Conservation (phyloP, 2,329 filamentous ascomycete genomes). For the Ilyonectria destructans region DNA sequence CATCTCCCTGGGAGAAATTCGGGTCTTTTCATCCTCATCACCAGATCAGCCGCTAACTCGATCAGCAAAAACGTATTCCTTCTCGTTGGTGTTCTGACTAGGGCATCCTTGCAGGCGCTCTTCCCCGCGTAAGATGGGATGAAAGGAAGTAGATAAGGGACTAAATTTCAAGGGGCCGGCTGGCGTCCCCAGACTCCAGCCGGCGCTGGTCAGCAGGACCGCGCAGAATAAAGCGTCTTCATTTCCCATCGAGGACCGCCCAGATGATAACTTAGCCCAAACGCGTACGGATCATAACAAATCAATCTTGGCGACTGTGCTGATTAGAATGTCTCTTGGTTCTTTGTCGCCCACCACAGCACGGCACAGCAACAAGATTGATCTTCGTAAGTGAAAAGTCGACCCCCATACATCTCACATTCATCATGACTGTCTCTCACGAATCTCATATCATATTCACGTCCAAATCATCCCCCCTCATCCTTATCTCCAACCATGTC, state of each 20-base stretch:
- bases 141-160: not conserved
- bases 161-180: not conserved
- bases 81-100: not conserved
- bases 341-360: not conserved
- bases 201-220: not conserved
- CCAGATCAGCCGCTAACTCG: not conserved
- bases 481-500: slow-evolving; percentile 13
- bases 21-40: not conserved
- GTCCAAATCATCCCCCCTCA: not conserved
- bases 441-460: not conserved
- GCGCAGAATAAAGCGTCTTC: slow-evolving; percentile 7
- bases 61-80: not conserved
- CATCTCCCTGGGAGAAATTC: not conserved
- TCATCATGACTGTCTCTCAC: slow-evolving; percentile 17
- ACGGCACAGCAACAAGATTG: not conserved
- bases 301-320: not conserved
- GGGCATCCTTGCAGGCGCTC: not conserved
- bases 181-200: not conserved
- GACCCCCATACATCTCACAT: not conserved
- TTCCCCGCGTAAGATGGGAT: not conserved
- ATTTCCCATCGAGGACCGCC: slow-evolving; percentile 24
- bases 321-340: not conserved
- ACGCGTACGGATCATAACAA: slow-evolving; percentile 13
- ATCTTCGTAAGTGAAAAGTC: not conserved
- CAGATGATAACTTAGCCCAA: not conserved